Evolutionary conservation across 2,329 filamentous ascomycete genomes (phyloP).

Genomic region (Paraconiothyrium brasiliense): DNA sequence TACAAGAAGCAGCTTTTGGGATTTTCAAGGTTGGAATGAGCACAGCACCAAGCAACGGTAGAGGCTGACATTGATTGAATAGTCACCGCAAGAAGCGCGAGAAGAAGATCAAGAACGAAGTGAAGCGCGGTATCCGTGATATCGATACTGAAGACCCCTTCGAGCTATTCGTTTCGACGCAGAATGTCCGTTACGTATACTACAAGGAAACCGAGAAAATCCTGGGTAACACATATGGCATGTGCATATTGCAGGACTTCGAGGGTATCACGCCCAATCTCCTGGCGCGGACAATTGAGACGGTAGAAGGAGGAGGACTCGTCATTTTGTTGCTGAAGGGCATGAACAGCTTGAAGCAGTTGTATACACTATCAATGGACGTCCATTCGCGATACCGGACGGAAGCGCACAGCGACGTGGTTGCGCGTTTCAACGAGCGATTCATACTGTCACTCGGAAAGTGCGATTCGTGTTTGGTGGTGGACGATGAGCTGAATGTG

Average conservation of each 20-base stretch:
- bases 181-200: conserved; percentile 98
- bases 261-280: conserved; percentile 98
- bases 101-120: conserved; percentile 97
- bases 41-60: conserved; percentile 8
- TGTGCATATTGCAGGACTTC: conserved; percentile 98
- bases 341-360: conserved; percentile 95
- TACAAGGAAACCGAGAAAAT: conserved; percentile 99
- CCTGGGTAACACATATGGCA: conserved; percentile 95
- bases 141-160: conserved; percentile 94
- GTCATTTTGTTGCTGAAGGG: conserved; percentile 92
- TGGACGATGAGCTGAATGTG: conserved; percentile 98
- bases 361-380: conserved; percentile 98
- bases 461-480: conserved; percentile 92
- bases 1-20: conserved; percentile 98
- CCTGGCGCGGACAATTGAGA: conserved; percentile 93
- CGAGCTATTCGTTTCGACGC: conserved; percentile 93
- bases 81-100: conserved; percentile 97
- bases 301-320: conserved; percentile 93
- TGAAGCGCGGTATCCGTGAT: conserved; percentile 93
- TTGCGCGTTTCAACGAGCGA: conserved; percentile 95
- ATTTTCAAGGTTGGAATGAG: conserved; percentile 73
- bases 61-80: not conserved
- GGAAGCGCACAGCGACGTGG: conserved; percentile 93
- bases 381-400: conserved; percentile 96
- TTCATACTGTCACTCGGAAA: conserved; percentile 96